These are phyloP conservation scores for Auricularia sp. DNA, from an alignment of 768 basidiomycete genomes.

Conservation along the genomic window DNA sequence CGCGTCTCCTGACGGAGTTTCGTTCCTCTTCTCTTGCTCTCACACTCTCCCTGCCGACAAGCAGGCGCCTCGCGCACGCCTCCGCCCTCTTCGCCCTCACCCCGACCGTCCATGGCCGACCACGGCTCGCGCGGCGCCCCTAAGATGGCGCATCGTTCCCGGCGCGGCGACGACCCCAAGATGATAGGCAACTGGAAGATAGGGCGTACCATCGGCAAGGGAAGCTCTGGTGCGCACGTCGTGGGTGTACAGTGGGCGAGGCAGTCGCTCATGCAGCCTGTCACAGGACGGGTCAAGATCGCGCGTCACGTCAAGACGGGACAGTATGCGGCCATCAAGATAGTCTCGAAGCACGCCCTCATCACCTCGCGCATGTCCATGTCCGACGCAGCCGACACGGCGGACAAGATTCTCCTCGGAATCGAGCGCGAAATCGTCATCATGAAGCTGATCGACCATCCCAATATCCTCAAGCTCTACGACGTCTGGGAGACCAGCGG, in stretches of 20 bases:
- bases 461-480: constrained; percentile 89
- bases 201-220: constrained; percentile 31
- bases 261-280: not conserved
- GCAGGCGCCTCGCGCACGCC: not conserved
- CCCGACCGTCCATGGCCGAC: not conserved
- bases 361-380: constrained; percentile 62
- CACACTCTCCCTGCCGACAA: not conserved
- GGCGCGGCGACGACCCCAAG: constrained; percentile 10
- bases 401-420: constrained; percentile 72
- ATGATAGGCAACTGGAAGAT: constrained; percentile 32
- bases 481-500: constrained; percentile 91
- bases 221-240: constrained; percentile 25
- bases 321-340: constrained; percentile 92
- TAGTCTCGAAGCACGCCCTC: constrained; percentile 74
- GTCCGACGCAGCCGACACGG: constrained; percentile 55
- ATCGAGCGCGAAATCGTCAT: constrained; percentile 94
- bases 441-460: constrained; percentile 99
- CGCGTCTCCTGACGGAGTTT: not conserved
- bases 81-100: not conserved
- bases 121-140: not conserved
- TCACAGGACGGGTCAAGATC: constrained; percentile 69
- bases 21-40: not conserved
- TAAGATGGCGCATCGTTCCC: not conserved
- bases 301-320: constrained; percentile 78
- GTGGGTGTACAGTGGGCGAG: not conserved